A percentile compares a stretch with the other conserved stretches of the same genome.
Conservation (phyloP, 768 basidiomycete genomes). For the Boletus reticulatus region DNA sequence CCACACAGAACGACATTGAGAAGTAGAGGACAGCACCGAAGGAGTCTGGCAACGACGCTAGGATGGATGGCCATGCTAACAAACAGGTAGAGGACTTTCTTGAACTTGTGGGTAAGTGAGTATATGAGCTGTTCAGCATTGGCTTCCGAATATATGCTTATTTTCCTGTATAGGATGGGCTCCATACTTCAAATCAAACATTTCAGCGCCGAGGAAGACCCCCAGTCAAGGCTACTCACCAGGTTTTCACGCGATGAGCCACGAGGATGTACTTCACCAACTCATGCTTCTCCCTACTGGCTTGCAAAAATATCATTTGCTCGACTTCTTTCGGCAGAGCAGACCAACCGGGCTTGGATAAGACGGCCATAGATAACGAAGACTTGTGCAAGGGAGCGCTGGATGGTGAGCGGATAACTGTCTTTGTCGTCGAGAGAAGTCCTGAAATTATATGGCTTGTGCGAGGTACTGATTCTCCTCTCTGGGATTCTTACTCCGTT, state of each 20-base stretch:
- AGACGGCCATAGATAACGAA: background rate
- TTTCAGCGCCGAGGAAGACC: background rate
- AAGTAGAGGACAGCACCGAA: background rate
- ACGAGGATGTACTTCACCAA: background rate
- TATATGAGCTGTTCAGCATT: background rate
- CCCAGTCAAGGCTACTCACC: background rate
- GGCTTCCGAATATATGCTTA: background rate
- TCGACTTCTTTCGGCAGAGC: background rate
- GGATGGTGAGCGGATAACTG: background rate
- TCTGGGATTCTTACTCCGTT: background rate
- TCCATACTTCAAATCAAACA: background rate
- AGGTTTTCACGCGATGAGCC: background rate
- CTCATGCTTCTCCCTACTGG: background rate
- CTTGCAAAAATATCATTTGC: background rate
- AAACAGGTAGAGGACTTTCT: background rate
- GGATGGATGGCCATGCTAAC: background rate
- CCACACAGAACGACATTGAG: background rate
- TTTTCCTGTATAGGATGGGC: background rate
- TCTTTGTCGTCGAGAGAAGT: background rate
- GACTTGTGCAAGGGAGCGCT: background rate
- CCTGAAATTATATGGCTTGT: background rate
- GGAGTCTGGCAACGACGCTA: background rate
- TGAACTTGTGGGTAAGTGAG: background rate
- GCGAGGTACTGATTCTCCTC: background rate
- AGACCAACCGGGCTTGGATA: background rate